Percentiles rank a stretch among this genome's conserved stretches.
Conservation (phyloP, 805 yeast species). For the Pichia membranifaciens region DNA sequence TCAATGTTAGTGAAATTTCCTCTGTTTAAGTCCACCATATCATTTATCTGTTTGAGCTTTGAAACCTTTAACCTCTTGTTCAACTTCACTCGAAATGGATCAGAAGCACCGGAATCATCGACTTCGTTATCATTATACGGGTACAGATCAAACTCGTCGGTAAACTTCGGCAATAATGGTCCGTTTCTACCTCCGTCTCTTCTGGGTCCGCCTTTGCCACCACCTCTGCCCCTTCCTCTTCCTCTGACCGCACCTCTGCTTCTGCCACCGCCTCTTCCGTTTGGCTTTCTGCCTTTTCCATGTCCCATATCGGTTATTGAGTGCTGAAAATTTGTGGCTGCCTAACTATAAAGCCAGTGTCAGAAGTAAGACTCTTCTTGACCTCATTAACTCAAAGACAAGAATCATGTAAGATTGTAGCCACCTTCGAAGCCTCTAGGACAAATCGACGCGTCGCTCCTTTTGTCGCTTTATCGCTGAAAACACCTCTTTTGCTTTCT, state of each 20-base stretch:
- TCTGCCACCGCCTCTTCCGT: conserved; percentile 25
- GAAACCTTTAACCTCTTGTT: conserved; percentile 7
- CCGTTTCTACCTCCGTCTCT: neutral
- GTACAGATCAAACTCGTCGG: conserved; percentile 7
- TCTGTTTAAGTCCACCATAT: conserved; percentile 11
- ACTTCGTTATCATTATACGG: neutral
- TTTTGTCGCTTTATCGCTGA: neutral
- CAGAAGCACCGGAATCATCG: conserved; percentile 2
- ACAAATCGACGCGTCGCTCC: neutral
- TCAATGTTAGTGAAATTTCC: conserved; percentile 12
- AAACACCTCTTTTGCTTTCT: neutral
- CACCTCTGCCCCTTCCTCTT: conserved; percentile 12
- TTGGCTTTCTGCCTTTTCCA: conserved; percentile 11
- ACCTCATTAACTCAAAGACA: too few relatives aligned
- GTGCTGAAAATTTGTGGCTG: neutral
- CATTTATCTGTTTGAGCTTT: conserved; percentile 10
- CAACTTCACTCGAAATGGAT: neutral
- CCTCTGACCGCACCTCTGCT: conserved; percentile 20
- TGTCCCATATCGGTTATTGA: neutral
- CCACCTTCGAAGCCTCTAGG: too few relatives aligned
- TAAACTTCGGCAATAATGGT: neutral
- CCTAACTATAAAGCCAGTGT: too few relatives aligned
- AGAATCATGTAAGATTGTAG: too few relatives aligned
- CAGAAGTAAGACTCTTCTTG: too few relatives aligned
- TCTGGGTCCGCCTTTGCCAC: conserved; percentile 15